Evolutionary conservation across 2,329 filamentous ascomycete genomes (phyloP).

Genomic region (Zymoseptoria tritici): DNA sequence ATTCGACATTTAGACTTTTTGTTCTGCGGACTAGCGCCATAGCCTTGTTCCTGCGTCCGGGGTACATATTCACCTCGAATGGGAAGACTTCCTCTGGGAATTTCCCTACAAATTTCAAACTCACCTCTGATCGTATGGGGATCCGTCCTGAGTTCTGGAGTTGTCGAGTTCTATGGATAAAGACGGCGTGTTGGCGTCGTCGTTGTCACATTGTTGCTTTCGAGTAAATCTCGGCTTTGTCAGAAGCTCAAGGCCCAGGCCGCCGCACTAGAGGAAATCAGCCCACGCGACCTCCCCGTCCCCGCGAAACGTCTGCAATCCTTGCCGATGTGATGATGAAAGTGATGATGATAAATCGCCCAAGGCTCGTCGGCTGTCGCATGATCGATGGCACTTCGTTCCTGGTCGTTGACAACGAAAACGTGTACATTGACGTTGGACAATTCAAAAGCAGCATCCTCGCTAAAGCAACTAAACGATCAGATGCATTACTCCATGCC

Average conservation of each 20-base stretch:
- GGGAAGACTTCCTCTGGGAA: neutral
- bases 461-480: too few relatives aligned
- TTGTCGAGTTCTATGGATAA: constrained; percentile 7
- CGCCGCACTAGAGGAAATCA: neutral
- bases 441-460: too few relatives aligned
- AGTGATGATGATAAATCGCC: neutral
- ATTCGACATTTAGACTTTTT: neutral
- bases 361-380: neutral
- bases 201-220: neutral
- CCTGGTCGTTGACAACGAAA: neutral
- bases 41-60: neutral
- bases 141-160: constrained; percentile 10
- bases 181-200: neutral
- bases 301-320: neutral
- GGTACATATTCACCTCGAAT: neutral
- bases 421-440: too few relatives aligned
- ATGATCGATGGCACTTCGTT: neutral
- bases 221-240: neutral
- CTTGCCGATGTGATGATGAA: neutral
- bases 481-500: neutral
- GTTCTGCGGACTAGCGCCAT: too few relatives aligned
- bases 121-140: constrained; percentile 4
- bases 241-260: neutral
- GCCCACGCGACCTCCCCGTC: neutral
- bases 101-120: constrained; percentile 12